Evolutionary conservation across 2,329 filamentous ascomycete species (phyloP), one percentile per base, ranked within the genome.

Genomic region (Claviceps sp.): DNA sequence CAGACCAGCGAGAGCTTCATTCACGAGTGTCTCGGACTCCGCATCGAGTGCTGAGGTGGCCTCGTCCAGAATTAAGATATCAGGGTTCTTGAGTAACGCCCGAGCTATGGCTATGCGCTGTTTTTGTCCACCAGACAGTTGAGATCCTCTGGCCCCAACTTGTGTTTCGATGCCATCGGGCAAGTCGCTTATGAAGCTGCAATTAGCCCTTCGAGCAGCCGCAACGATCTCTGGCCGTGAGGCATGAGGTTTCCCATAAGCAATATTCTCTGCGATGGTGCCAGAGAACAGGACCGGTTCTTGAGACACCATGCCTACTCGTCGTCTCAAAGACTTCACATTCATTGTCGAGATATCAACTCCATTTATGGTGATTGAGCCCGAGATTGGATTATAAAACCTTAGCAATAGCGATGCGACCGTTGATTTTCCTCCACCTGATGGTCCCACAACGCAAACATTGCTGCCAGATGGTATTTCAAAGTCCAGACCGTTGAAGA

Each of bases 91-190:
- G 60, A 98, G 82, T 30, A 98, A 76, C 13, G 93, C 93, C 51
- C 94, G 82, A 5, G 93, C 93, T 66, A 98, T 98, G 40, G 93
- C 93, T 61, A 98, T 97, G 57, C 93, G 85, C 68, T 98, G 93
- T 71, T 97, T 97, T 69, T 98, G 93, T 0, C 93, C 93, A 50
- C 93, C 93, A 8, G 89, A 96, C 0, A 98, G 77, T 67, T 97
- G 91, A 1, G 91, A 90, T 37, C 93, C 93, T 57, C 93, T 80
- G 16, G 91, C 86, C 51, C 94, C 94, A 34, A 95, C 93, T 57
- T 86, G 86, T 0, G 93, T 98, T 63, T 98, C 91, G 6, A 98
- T 78, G 4, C 93, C 93, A 53, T 97, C 89, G 30, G 93, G 93
- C 60, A 98, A 94, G 66, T 98, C 93, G 64, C 86, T 85, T 66